A percentile compares a stretch with the other conserved stretches of the same genome.
phyloP scores from a whole-genome alignment of 345 rosid species.

The Salix suchowensis region DNA sequence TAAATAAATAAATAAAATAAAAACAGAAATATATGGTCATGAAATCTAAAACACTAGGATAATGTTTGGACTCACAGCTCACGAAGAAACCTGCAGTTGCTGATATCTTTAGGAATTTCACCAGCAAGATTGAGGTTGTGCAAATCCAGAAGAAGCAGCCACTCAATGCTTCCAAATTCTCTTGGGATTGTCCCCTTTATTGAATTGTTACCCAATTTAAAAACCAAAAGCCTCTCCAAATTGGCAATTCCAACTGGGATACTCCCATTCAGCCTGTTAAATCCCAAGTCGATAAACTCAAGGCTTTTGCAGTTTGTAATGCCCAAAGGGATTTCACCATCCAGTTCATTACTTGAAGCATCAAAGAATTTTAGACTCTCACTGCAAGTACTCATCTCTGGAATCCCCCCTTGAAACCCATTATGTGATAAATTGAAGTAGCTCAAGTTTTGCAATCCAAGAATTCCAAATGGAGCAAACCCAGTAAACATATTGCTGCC shows the following conservation, averaged over 20 bases:
- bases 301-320: conserved; percentile 65
- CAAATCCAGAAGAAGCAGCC: conserved; percentile 70
- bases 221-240: conserved; percentile 53
- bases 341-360: conserved; percentile 66
- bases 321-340: conserved; percentile 57
- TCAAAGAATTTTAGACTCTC: conserved; percentile 57
- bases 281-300: conserved; percentile 68
- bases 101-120: conserved; percentile 53
- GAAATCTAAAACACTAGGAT: conserved; percentile 16
- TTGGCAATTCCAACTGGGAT: conserved; percentile 50
- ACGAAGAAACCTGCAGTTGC: conserved; percentile 69
- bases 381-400: conserved; percentile 50
- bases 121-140: conserved; percentile 69
- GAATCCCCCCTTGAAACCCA: conserved; percentile 60
- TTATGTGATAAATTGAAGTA: conserved; percentile 70
- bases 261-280: conserved; percentile 62
- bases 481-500: conserved; percentile 70
- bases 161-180: conserved; percentile 59
- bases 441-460: conserved; percentile 52
- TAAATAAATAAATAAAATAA: background rate
- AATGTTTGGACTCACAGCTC: conserved; percentile 62
- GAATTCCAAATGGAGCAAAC: conserved; percentile 58
- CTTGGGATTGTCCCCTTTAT: conserved; percentile 57
- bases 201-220: conserved; percentile 68
- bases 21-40: background rate